Evolutionary conservation across 495 filamentous ascomycete species (phyloP).

Genomic region (Penicillium manginii): DNA sequence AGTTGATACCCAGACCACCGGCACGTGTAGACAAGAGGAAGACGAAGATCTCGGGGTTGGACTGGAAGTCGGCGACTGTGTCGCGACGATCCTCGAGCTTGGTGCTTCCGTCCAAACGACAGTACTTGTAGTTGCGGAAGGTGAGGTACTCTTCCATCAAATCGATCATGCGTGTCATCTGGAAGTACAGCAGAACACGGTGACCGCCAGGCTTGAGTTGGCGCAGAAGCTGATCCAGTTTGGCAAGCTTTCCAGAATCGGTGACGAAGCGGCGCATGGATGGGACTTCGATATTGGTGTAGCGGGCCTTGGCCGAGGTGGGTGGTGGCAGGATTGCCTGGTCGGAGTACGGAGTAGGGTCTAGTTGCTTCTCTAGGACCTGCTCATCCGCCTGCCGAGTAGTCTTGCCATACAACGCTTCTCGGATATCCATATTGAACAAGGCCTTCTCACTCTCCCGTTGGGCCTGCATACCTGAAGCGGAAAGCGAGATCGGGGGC

Average conservation of each 20-base stretch:
- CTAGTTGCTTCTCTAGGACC: constrained; percentile 70
- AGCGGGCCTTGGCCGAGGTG: constrained; percentile 75
- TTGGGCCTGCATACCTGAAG: constrained; percentile 66
- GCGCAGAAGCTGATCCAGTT: constrained; percentile 83
- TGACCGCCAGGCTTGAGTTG: constrained; percentile 90
- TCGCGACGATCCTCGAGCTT: constrained; percentile 97
- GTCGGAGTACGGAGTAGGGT: constrained; percentile 63
- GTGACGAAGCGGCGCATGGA: constrained; percentile 99
- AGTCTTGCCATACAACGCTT: constrained; percentile 68
- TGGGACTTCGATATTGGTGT: constrained; percentile 88
- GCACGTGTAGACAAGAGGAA: constrained; percentile 96
- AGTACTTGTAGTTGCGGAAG: constrained; percentile 98
- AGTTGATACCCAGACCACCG: constrained; percentile 96
- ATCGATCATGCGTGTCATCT: constrained; percentile 99
- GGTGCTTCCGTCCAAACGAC: constrained; percentile 94
- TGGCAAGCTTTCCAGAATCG: constrained; percentile 93
- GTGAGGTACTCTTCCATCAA: constrained; percentile 99
- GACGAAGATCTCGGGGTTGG: constrained; percentile 88
- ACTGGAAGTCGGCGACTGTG: constrained; percentile 96
- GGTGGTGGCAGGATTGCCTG: constrained; percentile 72
- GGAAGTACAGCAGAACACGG: constrained; percentile 98
- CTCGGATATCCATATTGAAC: constrained; percentile 78
- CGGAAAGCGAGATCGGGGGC: constrained; percentile 83
- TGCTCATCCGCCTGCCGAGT: constrained; percentile 69
- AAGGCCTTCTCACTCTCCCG: constrained; percentile 72